Base-by-base conservation (phyloP, 164 flowering plant species). In the Santalum album region DNA sequence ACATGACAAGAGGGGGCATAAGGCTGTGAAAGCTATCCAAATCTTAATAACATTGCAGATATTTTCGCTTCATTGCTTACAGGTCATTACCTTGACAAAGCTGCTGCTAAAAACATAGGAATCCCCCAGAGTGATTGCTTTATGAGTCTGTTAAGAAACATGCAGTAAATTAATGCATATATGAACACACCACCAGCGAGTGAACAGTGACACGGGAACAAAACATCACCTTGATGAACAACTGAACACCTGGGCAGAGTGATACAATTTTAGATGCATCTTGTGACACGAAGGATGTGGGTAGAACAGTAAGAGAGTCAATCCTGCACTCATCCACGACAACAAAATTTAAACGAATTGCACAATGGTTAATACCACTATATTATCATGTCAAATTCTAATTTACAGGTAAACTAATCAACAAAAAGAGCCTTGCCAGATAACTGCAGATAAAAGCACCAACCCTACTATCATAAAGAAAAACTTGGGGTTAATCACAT, bases 191-290 rank as follows among this genome's bases (percentile, higher is more conserved):
- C 21, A 22, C 21, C 12, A 20, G 51, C 9, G 49, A 22, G 51
- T 25, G 53, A 29, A 18, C 17, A 54, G 18, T 11, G 26, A 42
- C 22, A n/a, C n/a, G n/a, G 57, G 10, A 3, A 46, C 1, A 34
- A 53, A 46, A 59, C 1, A 20, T 64, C 63, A 89, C 99, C 96
- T 89, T 89, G 14, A 83, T 61, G 35, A 85, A 83, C 44, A 60
- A 61, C 71, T 83, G 86, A 58, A 92, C 71, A 60, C 91, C 83
- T 53, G 85, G 85, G 62, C 94, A 84, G 58, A 68, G 76, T 15
- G 81, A 78, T 60, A 92, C 60, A 64, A 89, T 73, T 74, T 85
- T 84, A 40, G 73, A 70, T 63, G 96, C 96, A 78, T 92, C 99
- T 67, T 83, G 88, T 17, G 68, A 55, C 25, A 76, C 80, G 71